A percentile compares a stretch with the other conserved stretches of the same genome.
Conservation (phyloP, 495 filamentous ascomycete genomes). For the Aspergillus indologenus region DNA sequence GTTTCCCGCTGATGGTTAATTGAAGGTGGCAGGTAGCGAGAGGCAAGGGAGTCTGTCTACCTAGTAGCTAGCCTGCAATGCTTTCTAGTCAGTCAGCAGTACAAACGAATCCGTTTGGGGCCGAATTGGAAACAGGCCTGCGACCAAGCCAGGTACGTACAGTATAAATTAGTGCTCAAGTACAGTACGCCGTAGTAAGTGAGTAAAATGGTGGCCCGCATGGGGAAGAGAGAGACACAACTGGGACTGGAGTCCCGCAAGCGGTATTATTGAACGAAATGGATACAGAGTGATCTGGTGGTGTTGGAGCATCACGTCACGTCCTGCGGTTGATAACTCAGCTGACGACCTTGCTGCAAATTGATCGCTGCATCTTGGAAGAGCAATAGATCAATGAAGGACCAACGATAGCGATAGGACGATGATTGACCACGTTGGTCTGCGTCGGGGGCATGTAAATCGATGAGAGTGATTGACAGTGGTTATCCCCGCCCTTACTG, state of each 20-base stretch:
- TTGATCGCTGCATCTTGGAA: background rate
- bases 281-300: too few species aligned
- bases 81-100: constrained; percentile 7
- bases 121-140: constrained; percentile 7
- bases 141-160: constrained; percentile 18
- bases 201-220: background rate
- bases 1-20: background rate
- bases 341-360: background rate
- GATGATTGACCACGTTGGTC: background rate
- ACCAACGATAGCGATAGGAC: background rate
- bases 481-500: background rate
- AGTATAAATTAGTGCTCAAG: constrained; percentile 1
- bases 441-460: background rate
- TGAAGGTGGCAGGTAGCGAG: background rate
- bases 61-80: background rate
- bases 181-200: background rate
- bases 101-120: constrained; percentile 2
- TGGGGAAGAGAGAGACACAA: background rate
- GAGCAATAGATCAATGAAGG: background rate
- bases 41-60: background rate
- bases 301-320: background rate
- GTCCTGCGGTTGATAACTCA: background rate
- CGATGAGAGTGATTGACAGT: background rate
- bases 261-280: background rate
- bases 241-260: background rate